Base-by-base conservation (phyloP, 169 alveolate genomes). In the Neospora caninum region DNA sequence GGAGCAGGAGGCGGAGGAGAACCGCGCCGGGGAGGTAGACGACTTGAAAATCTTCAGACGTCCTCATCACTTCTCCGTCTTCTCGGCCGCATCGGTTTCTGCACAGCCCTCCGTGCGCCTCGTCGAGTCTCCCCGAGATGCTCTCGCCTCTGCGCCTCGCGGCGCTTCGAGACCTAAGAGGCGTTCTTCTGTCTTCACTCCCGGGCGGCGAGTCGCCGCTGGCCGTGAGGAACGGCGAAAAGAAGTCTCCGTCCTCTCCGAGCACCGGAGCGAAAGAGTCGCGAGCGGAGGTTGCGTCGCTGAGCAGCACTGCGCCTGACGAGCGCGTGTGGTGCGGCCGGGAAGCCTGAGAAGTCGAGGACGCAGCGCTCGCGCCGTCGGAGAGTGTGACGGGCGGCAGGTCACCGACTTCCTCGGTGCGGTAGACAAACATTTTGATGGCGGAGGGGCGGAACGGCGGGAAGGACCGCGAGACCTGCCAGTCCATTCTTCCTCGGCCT, bases 1-100 rank as follows among this genome's bases (percentile, higher is more conserved):
- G 70, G 54, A 67, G 93, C 86, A 88, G 93, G 49, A 88, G 93
- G 73, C 67, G 86, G 67, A 88, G 93, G 58, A 88, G 93, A 34
- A 54, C 87, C 13, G 88, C 43, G 10, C 83, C 93, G 42, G 93
- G 87, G 16, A 88, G 87, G 41, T 88, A 88, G 6, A 88, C 93
- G 80, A 86, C 69, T 41, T 86, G 91, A 16, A 13, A 78, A 41
- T 86, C 69, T 38, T 88, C 84, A 13, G 73, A 29, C 73, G 31
- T 64, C 73, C 73, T 9, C 73, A 22, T 27, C 73, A 22, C 73
- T 64, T 64, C 73, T 9, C 16, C n/a, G 16, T 6, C 73, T 64
- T 22, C 73, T 22, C 73, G 73, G 20, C 73, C 16, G 34, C n/a
- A 4, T 27, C 73, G 16, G 34, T 16, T 1, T 27, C 73, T 16